Base-by-base conservation (phyloP, 1,284 basidiomycete genomes). In the Apiotrichum akiyoshidainum region DNA sequence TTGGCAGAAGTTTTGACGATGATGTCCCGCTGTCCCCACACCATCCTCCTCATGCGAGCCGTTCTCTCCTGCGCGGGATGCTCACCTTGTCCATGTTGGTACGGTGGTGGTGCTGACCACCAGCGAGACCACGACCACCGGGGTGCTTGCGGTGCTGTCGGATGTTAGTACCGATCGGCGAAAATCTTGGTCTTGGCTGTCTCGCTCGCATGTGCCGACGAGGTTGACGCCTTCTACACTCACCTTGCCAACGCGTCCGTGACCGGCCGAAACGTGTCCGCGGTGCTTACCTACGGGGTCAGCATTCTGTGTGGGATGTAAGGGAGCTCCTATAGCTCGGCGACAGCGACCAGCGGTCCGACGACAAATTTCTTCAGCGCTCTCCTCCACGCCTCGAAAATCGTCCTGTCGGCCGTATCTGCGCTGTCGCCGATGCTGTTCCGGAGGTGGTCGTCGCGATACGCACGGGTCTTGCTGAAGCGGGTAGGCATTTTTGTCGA, bases 41-140 rank as follows among this genome's bases (percentile, higher is more conserved):
- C 37, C 11, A n/a, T n/a, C n/a, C n/a, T n/a, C n/a, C n/a, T n/a
- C n/a, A n/a, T 31, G 3, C 26, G 26, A 31, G 4, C 26, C n/a
- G n/a, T 31, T 31, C 26, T 31, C 7, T 31, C 26, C 26, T 31
- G 26, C 26, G 26, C 26, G n/a, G 3, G 8, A 1, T 12, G 22
- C 49, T 12, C 39, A 51, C 70, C 70, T 80, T 80, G 69, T 80
- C 80, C 61, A 81, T 76, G 75, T 81, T 81, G 74, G 82, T 84
- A 64, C 95, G 85, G 88, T 99, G 96, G 85, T 99, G 95, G 84
- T 98, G 95, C 83, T 88, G 85, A 16, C 45, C 95, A 93, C 95
- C 96, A 83, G 95, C 95, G 76, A 98, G 89, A 97, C 95, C 95
- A 82, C 95, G 91, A 92, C 95, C 95, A 84, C 95, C 95, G 63